Evolutionary conservation across 2,329 filamentous ascomycete species (phyloP).

Genomic region (Paracoccidioides lutzii): DNA sequence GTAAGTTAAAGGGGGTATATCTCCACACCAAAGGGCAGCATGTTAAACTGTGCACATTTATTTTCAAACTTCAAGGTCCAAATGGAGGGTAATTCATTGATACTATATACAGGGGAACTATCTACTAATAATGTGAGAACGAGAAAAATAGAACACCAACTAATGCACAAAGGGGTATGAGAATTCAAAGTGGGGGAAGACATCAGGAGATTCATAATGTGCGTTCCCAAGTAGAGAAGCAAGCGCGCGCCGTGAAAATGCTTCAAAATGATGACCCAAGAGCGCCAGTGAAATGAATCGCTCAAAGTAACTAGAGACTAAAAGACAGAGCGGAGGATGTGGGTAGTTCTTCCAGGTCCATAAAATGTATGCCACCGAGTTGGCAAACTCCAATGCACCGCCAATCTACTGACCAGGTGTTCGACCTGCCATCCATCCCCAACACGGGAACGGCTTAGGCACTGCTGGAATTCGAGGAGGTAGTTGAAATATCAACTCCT

Average conservation of each 20-base stretch:
- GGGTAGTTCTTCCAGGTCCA: no score
- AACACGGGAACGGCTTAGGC: no score
- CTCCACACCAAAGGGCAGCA: no score
- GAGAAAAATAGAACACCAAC: background rate
- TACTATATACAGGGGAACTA: slow-evolving; percentile 11
- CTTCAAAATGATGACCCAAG: background rate
- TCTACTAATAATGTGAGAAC: background rate
- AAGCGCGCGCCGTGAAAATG: background rate
- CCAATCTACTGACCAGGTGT: no score
- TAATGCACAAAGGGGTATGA: background rate
- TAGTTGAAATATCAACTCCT: no score
- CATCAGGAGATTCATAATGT: background rate
- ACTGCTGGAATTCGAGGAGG: no score
- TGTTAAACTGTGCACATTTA: no score
- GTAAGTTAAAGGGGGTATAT: no score
- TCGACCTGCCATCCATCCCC: no score
- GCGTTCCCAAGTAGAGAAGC: background rate
- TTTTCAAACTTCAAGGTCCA: no score
- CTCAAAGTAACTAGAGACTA: background rate
- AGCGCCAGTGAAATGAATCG: background rate
- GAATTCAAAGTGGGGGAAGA: background rate
- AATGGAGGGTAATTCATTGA: background rate
- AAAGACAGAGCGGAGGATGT: no score
- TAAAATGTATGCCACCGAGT: no score
- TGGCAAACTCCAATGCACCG: background rate